A percentile compares a stretch with the other conserved stretches of the same genome.
Conservation (phyloP, 345 rosid species). For the Eucalyptus albens region DNA sequence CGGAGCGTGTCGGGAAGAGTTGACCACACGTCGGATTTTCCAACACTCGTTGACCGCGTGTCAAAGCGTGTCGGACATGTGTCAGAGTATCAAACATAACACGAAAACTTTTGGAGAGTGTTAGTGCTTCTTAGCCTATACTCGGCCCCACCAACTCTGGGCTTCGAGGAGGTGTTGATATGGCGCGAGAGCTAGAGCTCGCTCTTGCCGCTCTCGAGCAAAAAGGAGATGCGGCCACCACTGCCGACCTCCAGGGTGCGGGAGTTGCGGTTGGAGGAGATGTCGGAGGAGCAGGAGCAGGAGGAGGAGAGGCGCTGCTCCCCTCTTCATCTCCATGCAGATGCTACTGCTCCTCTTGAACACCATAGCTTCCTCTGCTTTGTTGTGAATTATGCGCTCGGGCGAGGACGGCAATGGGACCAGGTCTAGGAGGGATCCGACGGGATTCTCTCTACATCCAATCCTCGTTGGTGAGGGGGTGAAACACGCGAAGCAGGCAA, state of each 20-base stretch:
- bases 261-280: constrained; percentile 48
- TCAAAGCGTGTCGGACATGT: fast-evolving
- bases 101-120: too few species aligned
- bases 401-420: not conserved
- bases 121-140: too few species aligned
- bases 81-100: too few species aligned
- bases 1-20: too few species aligned
- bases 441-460: not conserved
- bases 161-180: constrained; percentile 15
- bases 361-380: constrained; percentile 35
- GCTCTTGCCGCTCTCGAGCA: constrained; percentile 48
- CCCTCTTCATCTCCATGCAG: constrained; percentile 87
- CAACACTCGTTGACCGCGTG: too few species aligned
- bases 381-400: not conserved
- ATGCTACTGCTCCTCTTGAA: constrained; percentile 78
- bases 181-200: not conserved
- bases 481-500: not conserved
- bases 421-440: not conserved
- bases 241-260: constrained; percentile 49
- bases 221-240: constrained; percentile 61
- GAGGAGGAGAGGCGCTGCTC: constrained; percentile 74
- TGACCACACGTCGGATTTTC: too few species aligned
- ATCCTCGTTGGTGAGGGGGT: not conserved
- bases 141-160: not conserved
- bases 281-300: constrained; percentile 64